These are phyloP conservation scores for Balakata baccata DNA, from an alignment of 345 rosid species.

Conservation along the genomic window DNA sequence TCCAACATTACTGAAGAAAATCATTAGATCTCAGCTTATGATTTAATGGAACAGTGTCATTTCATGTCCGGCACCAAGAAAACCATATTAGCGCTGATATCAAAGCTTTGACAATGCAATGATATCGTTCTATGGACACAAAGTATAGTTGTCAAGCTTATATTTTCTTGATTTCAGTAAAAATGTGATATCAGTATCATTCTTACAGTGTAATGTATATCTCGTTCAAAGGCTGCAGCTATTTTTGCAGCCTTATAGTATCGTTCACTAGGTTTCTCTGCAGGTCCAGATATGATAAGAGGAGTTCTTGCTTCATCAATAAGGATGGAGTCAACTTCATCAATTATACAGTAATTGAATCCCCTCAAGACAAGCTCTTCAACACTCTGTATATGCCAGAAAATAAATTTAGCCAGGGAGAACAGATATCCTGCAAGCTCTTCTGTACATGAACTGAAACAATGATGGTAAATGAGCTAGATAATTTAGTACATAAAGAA, in stretches of 20 bases:
- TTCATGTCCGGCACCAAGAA: not conserved
- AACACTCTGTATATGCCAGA: constrained; percentile 55
- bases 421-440: constrained; percentile 12
- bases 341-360: constrained; percentile 86
- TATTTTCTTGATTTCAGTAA: not conserved
- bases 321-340: constrained; percentile 98
- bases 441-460: constrained; percentile 2
- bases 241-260: constrained; percentile 94
- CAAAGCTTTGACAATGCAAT: not conserved
- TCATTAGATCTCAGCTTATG: not conserved
- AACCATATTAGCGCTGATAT: not conserved
- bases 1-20: constrained; percentile 1
- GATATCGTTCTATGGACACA: not conserved
- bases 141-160: not conserved
- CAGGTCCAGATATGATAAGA: constrained; percentile 87
- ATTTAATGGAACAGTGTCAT: not conserved
- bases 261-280: constrained; percentile 92
- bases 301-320: constrained; percentile 99
- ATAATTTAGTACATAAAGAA: constrained; percentile 35
- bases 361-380: constrained; percentile 94
- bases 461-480: constrained; percentile 8
- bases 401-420: constrained; percentile 27
- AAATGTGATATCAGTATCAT: not conserved
- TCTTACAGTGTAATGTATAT: constrained; percentile 89
- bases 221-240: constrained; percentile 81